Percentiles rank a stretch among this genome's conserved stretches.
phyloP scores from a whole-genome alignment of 768 basidiomycete genomes.

The Lentinula guzmanii region DNA sequence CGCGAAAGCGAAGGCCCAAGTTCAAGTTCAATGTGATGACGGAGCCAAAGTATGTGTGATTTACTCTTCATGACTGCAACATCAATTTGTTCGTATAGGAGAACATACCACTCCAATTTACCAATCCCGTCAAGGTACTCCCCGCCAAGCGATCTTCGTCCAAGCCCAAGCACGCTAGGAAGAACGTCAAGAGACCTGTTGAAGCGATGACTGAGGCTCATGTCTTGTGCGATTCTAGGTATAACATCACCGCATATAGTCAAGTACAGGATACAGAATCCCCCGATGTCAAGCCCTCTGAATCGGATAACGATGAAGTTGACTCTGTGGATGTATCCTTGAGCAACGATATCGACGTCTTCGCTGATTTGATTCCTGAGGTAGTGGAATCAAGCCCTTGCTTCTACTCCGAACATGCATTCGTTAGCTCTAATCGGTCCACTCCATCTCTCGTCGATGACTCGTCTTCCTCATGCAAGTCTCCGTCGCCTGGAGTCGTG shows the following conservation, averaged over 20 bases:
- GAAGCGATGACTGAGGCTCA: neutral
- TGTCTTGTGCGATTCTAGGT: neutral
- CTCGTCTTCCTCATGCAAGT: neutral
- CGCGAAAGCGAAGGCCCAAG: conserved; percentile 3
- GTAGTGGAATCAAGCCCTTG: neutral
- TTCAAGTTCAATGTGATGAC: neutral
- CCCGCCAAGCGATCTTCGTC: neutral
- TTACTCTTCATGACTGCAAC: neutral
- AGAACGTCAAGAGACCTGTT: neutral
- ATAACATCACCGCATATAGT: neutral
- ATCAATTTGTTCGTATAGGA: neutral
- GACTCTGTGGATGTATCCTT: neutral
- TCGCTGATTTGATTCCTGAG: neutral
- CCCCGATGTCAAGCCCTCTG: neutral
- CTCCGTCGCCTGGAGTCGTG: neutral
- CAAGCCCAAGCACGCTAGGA: neutral
- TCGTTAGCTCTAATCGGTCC: neutral
- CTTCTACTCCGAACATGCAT: neutral
- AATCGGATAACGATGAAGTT: neutral
- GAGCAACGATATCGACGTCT: neutral
- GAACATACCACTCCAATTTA: neutral
- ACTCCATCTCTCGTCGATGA: neutral
- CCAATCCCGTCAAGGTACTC: neutral
- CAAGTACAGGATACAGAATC: neutral
- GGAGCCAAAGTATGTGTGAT: neutral